Base-by-base conservation (phyloP, 2,329 filamentous ascomycete genomes). In the Paramyrothecium roridum region DNA sequence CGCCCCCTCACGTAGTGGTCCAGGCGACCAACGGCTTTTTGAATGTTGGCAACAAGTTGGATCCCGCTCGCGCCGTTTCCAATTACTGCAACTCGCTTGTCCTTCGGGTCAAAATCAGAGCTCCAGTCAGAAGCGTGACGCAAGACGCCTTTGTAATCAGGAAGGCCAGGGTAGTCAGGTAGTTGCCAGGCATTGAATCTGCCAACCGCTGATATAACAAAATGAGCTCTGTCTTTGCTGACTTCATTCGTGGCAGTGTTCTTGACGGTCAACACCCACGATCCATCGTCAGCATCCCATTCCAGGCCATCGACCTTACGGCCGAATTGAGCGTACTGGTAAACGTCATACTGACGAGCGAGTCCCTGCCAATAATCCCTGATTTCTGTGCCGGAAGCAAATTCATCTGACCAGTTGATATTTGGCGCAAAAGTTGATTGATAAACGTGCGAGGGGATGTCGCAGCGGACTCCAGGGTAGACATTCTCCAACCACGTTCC, bases 401-500 rank as follows among this genome's bases (percentile, higher is more conserved):
- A 91, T 56, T 85, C 78, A 61, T 89, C 84, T 0, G 79, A 80
- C 88, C 88, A 91, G 59, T 88, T 77, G 0, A 79, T 81, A 54
- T 90, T 90, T 1, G 86, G 85, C 8, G 78, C 76, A 66, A 89
- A 90, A 0, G 83, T 85, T 8, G 81, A 82, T 64, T 90, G 87
- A 62, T 91, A 91, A 20, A 87, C 85, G 65, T 89, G 85, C 1
- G 86, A 81, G 0, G 87, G 85, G 16, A 90, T 82, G 26, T 90
- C 86, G 61, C 87, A 90, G 46, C 84, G 74, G 1, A 88, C 84
- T 2, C 85, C 86, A 0, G 85, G 85, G 58, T 88, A 89, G 3
- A 75, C 65, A 54, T 82, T 83, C 56, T 81, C 79, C 50, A 79
- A 74, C 80, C 80, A 83, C 3, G 78, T n/a, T n/a, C 19, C 11